A percentile compares a stretch with the other conserved stretches of the same genome.
These are phyloP conservation scores for Scenedesmus sp. DNA, from an alignment of 163 green algal genomes.

Conservation along the genomic window DNA sequence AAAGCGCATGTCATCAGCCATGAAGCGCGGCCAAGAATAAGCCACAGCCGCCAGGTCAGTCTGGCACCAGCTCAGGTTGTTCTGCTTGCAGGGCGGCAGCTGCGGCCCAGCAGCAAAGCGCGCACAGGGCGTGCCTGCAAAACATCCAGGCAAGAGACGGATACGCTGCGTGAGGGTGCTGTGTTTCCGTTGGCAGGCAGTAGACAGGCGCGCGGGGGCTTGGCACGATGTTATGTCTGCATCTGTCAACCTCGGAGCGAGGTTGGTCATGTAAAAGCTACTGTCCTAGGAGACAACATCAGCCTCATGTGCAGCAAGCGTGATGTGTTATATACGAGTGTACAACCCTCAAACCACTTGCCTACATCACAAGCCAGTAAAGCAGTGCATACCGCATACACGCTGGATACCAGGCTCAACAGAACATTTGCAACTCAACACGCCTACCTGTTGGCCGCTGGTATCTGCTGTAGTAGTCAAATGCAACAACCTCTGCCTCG, in stretches of 20 bases:
- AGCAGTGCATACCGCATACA: background rate
- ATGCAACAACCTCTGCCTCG: slow-evolving; percentile 75
- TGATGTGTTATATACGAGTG: too few species aligned
- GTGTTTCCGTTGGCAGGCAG: too few species aligned
- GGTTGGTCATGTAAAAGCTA: too few species aligned
- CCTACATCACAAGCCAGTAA: too few species aligned
- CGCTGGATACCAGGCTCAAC: background rate
- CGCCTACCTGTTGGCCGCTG: slow-evolving; percentile 75
- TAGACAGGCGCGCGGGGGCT: too few species aligned
- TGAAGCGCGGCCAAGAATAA: slow-evolving; percentile 67
- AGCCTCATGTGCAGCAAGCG: background rate
- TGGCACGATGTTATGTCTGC: too few species aligned
- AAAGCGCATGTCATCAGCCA: slow-evolving; percentile 73
- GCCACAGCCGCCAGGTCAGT: slow-evolving; percentile 85
- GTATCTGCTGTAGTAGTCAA: slow-evolving; percentile 92
- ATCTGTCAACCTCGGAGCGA: too few species aligned
- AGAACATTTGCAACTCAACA: background rate
- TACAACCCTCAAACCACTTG: too few species aligned
- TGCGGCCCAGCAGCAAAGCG: slow-evolving; percentile 68
- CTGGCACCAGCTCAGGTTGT: slow-evolving; percentile 86
- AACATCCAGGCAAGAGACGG: too few species aligned
- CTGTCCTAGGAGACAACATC: too few species aligned
- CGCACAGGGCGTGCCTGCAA: slow-evolving; percentile 67
- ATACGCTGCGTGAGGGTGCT: too few species aligned
- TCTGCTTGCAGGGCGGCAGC: slow-evolving; percentile 79